These are phyloP conservation scores for Imleria badia DNA, from an alignment of 768 basidiomycete genomes.

Conservation along the genomic window DNA sequence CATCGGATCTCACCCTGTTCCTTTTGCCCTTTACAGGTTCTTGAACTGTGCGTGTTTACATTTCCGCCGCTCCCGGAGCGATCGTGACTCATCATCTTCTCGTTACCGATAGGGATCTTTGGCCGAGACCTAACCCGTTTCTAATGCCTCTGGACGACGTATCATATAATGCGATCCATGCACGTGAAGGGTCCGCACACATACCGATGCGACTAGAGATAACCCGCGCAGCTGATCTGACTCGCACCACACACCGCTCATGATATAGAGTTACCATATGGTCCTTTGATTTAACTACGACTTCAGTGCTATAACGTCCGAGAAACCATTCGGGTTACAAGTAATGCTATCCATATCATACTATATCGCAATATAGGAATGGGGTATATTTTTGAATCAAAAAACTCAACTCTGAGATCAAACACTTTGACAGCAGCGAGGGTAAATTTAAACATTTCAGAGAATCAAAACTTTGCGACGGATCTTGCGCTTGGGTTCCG, in stretches of 20 bases:
- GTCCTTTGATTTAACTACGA: conserved; percentile 10
- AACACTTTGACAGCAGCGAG: background rate
- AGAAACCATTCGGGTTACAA: conserved; percentile 13
- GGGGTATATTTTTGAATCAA: conserved; percentile 15
- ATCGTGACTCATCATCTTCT: conserved; percentile 13
- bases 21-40: conserved; percentile 45
- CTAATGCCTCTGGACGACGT: conserved; percentile 31
- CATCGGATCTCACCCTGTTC: conserved; percentile 17
- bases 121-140: conserved; percentile 73
- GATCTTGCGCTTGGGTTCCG: conserved; percentile 32
- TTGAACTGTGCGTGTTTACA: conserved; percentile 53
- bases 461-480: conserved; percentile 32
- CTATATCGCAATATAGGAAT: conserved; percentile 9
- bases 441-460: conserved; percentile 5
- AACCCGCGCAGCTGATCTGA: background rate
- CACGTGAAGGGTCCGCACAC: background rate
- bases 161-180: background rate
- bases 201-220: background rate
- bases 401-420: conserved; percentile 6
- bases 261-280: conserved; percentile 10
- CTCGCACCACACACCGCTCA: conserved; percentile 1
- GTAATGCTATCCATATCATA: conserved; percentile 25
- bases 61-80: conserved; percentile 8
- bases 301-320: conserved; percentile 14
- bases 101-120: conserved; percentile 56